Base-by-base conservation (phyloP, 169 alveolate species). In the Cryptosporidium meleagridis region DNA sequence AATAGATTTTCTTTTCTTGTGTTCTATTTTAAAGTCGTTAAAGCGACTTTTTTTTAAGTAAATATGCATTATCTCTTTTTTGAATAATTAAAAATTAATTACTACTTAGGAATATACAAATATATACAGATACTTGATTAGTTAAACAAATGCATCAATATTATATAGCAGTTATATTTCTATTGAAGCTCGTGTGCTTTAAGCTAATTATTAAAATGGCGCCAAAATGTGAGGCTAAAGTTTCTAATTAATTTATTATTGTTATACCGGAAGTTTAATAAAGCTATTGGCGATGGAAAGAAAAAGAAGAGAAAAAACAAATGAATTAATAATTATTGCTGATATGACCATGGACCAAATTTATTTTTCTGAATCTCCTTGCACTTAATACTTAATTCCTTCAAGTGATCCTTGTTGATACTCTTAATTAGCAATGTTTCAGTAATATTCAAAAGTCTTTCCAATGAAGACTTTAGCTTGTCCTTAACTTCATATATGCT, bases 321-420 rank as follows among this genome's bases (percentile, higher is more conserved):
- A 9, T 41, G 10, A 41, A 41, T 41, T 8, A 26, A 55, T 10
- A 29, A n/a, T 58, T 55, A 73, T 10, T 73, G 71, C n/a, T 80
- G 75, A 80, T 80, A 45, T 10, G 75, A 23, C 89, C 89, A 80
- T 12, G 89, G 80, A 39, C 89, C 89, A 65, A 80, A 80, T 44
- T 80, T 80, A 41, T 62, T 37, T 48, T 62, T 80, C 35, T 80
- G 73, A 61, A 29, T 35, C 14, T 80, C 80, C 12, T 26, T 59
- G 59, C 61, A 44, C 1, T 65, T 61, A 44, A 29, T 31, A 8
- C 45, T 80, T 26, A 80, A 23, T 12, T 80, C 75, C 67, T 62
- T 59, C 62, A 80, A 31, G 29, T 80, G 89, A 23, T 80, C 80
- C 29, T 31, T 59, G 35, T 45, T 59, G 12, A 26, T 45, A 18